Evolutionary conservation across 2,329 filamentous ascomycete genomes (phyloP).

Genomic region (Byssochlamys sp.): DNA sequence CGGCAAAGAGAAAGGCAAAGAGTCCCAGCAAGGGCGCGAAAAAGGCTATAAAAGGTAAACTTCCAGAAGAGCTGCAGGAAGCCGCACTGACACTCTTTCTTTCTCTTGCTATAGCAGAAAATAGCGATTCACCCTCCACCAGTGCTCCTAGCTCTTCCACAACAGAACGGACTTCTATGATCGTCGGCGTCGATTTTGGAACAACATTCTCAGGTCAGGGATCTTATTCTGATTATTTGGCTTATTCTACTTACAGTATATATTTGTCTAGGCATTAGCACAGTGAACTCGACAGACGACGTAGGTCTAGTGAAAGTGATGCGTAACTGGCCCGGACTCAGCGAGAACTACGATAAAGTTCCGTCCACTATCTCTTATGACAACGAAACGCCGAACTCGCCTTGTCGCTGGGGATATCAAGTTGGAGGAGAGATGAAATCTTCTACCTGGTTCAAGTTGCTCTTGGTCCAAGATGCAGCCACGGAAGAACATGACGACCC

Average conservation of each 20-base stretch:
- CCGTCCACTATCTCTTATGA: background rate
- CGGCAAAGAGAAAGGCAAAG: background rate
- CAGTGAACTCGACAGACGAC: background rate
- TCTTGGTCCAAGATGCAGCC: background rate
- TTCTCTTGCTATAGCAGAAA: background rate
- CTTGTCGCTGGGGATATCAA: background rate
- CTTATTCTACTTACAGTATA: background rate
- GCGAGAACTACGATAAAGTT: background rate
- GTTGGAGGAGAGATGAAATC: background rate
- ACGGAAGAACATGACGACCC: background rate
- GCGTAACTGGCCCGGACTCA: background rate
- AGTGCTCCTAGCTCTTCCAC: background rate
- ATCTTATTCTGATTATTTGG: background rate
- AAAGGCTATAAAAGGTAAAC: background rate
- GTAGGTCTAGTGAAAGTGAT: background rate
- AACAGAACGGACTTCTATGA: background rate
- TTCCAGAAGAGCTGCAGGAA: background rate
- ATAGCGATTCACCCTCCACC: background rate
- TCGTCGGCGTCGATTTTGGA: conserved; percentile 3
- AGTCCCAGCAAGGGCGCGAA: background rate
- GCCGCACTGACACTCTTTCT: background rate
- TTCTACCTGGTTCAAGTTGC: background rate
- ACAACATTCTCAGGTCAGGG: conserved; percentile 4
- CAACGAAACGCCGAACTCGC: background rate
- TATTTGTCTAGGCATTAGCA: background rate